Conservation (phyloP, 2,329 filamentous ascomycete species). For the Mycogone perniciosa region DNA sequence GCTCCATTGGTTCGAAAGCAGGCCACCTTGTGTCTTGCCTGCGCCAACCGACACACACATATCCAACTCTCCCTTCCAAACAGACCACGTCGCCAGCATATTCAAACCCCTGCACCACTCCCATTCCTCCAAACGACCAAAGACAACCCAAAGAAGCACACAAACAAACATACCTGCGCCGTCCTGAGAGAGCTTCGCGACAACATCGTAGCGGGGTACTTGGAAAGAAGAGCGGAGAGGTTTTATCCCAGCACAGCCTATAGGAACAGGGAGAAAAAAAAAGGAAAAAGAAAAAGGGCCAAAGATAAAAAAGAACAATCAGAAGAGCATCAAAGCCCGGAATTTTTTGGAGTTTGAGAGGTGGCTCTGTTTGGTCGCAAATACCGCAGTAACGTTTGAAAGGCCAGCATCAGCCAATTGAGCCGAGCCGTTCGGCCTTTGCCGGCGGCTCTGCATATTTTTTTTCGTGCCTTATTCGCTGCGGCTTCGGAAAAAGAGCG, state of each 20-base stretch:
- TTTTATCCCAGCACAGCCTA: slow-evolving; percentile 14
- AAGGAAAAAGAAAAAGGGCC: slow-evolving; percentile 1
- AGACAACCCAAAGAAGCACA: slow-evolving; percentile 9
- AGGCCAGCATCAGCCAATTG: slow-evolving; percentile 4
- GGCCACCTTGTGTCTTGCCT: too few species aligned
- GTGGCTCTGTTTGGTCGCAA: neutral
- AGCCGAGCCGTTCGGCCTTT: slow-evolving; percentile 11
- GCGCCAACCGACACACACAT: too few species aligned
- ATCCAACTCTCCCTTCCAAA: too few species aligned
- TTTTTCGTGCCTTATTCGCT: slow-evolving; percentile 4
- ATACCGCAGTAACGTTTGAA: slow-evolving; percentile 8
- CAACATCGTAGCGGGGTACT: slow-evolving; percentile 41
- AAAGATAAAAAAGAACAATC: neutral
- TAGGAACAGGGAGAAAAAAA: slow-evolving; percentile 7
- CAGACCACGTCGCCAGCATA: too few species aligned
- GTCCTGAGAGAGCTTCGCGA: slow-evolving; percentile 51
- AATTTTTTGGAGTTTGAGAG: neutral
- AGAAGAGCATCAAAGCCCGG: slow-evolving; percentile 2
- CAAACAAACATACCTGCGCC: slow-evolving; percentile 46
- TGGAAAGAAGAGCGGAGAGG: neutral
- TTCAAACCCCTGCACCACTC: neutral
- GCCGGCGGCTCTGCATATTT: neutral
- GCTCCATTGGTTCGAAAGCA: too few species aligned
- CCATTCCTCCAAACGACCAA: neutral
- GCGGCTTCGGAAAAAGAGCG: slow-evolving; percentile 8